Evolutionary conservation across 2,329 filamentous ascomycete species (phyloP), one percentile per base, ranked within the genome.

Genomic region (Fusarium oxysporum): DNA sequence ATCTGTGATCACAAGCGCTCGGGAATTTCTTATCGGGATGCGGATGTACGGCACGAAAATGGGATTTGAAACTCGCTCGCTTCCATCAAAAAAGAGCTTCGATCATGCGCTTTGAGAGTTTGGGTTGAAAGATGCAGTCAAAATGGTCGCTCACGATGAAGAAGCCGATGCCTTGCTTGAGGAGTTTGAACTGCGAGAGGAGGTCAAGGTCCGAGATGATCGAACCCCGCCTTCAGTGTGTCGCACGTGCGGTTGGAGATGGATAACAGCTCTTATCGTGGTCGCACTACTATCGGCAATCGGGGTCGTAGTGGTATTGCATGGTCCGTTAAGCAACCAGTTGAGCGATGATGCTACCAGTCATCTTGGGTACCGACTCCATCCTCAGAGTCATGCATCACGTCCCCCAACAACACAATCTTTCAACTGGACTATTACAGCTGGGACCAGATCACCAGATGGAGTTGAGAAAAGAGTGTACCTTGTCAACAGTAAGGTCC

Each of bases 141-240:
- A 13, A 5, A 67, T 67, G 64, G 62, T 60, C 19, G 43, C 64
- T 41, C 62, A 66, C 21, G 64, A 51, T 53, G 64, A 67, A 37
- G 62, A 67, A 47, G 64, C 62, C 3, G 33, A 67, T 17, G 64
- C 53, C 32, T 12, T 67, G 23, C 44, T 67, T 13, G 62, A 67
- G 16, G 28, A 67, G 19, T 58, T 59, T 45, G 62, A 66, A 16
- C 14, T 50, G 16, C 2, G 7, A 12, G 51, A 60, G 11, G n/a
- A 19, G 6, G 17, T 3, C 8, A 13, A 17, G 8, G 17, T n/a
- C 17, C 17, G 5, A 23, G 11, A 53, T 5, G 19, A 9, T 45
- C n/a, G 19, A 32, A 13, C 17, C 4, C 11, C 37, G 4, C 37
- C 30, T 5, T 43, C 23, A 1, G 2, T 1, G 0, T 28, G 21